phyloP scores from a whole-genome alignment of 2,329 filamentous ascomycete genomes.

The Scedosporium apiospermum region DNA sequence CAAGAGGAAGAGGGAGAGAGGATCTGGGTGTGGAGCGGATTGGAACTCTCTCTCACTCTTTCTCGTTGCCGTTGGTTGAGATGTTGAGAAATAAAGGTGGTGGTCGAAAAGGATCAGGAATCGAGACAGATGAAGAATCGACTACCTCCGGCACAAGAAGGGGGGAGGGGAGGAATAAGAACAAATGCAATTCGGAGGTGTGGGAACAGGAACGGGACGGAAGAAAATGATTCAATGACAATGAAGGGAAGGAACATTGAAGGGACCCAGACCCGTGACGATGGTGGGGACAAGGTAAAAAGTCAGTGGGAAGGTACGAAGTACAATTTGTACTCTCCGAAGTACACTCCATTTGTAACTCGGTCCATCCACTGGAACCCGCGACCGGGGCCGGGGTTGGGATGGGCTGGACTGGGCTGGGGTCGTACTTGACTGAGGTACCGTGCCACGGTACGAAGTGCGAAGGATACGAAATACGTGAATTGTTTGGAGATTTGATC shows the following conservation, averaged over 20 bases:
- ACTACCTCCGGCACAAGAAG: not conserved
- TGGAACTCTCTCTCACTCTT: not conserved
- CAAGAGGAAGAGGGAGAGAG: not conserved
- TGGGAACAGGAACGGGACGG: not conserved
- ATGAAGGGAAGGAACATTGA: not conserved
- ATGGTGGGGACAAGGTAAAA: not conserved
- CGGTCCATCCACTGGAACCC: too few relatives aligned
- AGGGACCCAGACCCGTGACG: not conserved
- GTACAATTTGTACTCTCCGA: too few relatives aligned
- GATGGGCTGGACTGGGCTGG: too few relatives aligned
- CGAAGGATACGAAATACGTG: too few relatives aligned
- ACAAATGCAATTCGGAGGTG: not conserved
- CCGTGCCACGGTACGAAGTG: too few relatives aligned
- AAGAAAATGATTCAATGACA: too few relatives aligned
- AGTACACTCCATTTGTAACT: too few relatives aligned
- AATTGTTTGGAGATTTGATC: too few relatives aligned
- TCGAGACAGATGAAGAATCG: not conserved
- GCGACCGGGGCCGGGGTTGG: not conserved
- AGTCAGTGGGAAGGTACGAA: not conserved
- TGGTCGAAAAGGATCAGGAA: not conserved
- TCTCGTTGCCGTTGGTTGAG: not conserved
- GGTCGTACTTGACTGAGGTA: too few relatives aligned
- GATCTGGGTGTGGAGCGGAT: not conserved
- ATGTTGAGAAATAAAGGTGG: not conserved
- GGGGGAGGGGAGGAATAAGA: not conserved